Percentiles rank a stretch among this genome's conserved stretches.
These are phyloP conservation scores for Termitomyces sp. DNA, from an alignment of 768 basidiomycete species.

Conservation along the genomic window DNA sequence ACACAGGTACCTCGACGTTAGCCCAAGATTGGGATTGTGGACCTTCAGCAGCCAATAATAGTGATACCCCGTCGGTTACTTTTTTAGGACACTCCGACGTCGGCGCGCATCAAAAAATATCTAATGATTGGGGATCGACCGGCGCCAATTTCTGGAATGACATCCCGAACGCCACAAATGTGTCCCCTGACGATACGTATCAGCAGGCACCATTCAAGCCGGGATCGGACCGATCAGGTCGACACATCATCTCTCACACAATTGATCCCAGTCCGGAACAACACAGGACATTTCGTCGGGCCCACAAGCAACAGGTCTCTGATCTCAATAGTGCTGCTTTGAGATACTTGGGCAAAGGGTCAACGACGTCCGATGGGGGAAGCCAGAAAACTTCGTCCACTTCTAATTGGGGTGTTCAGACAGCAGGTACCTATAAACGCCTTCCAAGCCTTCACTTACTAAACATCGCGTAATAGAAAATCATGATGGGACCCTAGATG, in stretches of 20 bases:
- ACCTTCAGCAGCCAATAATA: background rate
- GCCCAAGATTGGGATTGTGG: background rate
- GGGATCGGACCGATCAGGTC: constrained; percentile 12
- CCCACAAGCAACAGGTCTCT: constrained; percentile 14
- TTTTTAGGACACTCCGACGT: constrained; percentile 10
- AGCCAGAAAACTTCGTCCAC: constrained; percentile 4
- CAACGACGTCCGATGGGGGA: constrained; percentile 1
- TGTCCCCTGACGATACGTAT: constrained; percentile 3
- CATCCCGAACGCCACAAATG: constrained; percentile 9
- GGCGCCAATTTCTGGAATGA: background rate
- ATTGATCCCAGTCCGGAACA: constrained; percentile 5
- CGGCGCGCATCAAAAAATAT: constrained; percentile 1
- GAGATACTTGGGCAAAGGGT: constrained; percentile 12
- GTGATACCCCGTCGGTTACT: background rate
- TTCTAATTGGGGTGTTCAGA: constrained; percentile 1
- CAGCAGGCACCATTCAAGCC: constrained; percentile 10
- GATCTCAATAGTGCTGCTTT: constrained; percentile 14
- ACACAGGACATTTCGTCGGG: constrained; percentile 3
- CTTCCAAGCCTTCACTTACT: background rate
- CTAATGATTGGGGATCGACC: background rate
- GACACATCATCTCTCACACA: constrained; percentile 5
- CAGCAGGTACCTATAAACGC: background rate
- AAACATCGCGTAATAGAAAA: background rate
- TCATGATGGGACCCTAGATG: background rate
- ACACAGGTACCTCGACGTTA: constrained; percentile 5